Evolutionary conservation across 2,329 filamentous ascomycete genomes (phyloP), one percentile per base, ranked within the genome.

Genomic region (Elsinoe ampelina): DNA sequence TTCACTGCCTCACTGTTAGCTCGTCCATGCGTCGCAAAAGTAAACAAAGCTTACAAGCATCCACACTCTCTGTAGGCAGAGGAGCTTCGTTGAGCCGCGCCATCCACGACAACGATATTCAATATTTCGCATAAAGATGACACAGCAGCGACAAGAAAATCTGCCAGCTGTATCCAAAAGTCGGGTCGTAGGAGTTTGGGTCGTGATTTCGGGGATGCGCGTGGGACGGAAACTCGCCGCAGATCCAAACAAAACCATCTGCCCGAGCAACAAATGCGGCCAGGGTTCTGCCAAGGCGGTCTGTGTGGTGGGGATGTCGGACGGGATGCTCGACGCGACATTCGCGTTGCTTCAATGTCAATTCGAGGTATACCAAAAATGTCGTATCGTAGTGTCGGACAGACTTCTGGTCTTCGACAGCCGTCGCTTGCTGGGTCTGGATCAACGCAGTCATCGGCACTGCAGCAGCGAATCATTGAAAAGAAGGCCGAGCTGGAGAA

Each of bases 401-500:
- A 87, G 15, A 79, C 84, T 2, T 82, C 83, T 22, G 85, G 90
- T 65, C 73, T 87, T 65, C 85, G 86, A 58, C 80, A 83, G 63
- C 75, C 80, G 35, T 82, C 81, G 63, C 73, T 70, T 63, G 68
- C 65, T 59, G 67, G 64, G 64, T 72, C 63, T 26, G 56, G 47
- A 12, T 59, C 57, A n/a, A 79, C 82, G 48, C 85, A 88, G 69
- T 87, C 87, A 1, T 81, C 86, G 1, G 80, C 82, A 22, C 76
- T 93, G 13, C 73, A 87, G 54, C 82, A 86, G 43, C 85, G 88
- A 61, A 89, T 95, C 67, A 83, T 87, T 61, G 88, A 93, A 73
- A 95, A 95, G 76, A 89, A 87, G 70, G 82, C 84, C 55, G 89
- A 95, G 70, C 78, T 95, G 5, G 86, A 90, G 63, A 87, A 84